Conservation (phyloP, 2,329 filamentous ascomycete genomes). For the Lachnellula hyalina region DNA sequence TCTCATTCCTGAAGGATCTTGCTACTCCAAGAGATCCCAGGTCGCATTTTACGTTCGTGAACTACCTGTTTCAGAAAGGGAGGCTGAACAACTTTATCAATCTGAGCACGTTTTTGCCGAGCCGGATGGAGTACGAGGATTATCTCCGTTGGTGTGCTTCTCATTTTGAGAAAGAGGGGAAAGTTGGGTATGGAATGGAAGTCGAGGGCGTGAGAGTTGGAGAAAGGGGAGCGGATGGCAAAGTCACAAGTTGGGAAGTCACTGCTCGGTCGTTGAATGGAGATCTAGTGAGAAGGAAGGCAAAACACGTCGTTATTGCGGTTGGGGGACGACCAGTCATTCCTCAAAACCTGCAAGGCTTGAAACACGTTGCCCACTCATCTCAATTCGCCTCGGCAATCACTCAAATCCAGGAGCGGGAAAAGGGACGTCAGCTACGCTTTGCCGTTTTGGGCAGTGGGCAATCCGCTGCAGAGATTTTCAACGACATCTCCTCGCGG, state of each 20-base stretch:
- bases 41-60: conserved; percentile 91
- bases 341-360: conserved; percentile 64
- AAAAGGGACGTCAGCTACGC: conserved; percentile 15
- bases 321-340: conserved; percentile 62
- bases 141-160: conserved; percentile 90
- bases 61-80: conserved; percentile 78
- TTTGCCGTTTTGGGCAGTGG: conserved; percentile 85
- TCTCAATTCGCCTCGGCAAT: conserved; percentile 72
- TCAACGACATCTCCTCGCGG: conserved; percentile 75
- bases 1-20: conserved; percentile 94
- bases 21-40: conserved; percentile 82
- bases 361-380: conserved; percentile 78
- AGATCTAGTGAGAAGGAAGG: conserved; percentile 34
- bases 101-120: conserved; percentile 79
- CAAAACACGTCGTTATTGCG: conserved; percentile 55
- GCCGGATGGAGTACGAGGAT: conserved; percentile 86
- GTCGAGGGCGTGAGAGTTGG: conserved; percentile 51
- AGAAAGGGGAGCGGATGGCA: conserved; percentile 15
- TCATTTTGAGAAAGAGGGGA: conserved; percentile 56
- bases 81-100: conserved; percentile 91
- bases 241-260: conserved; percentile 30
- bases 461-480: conserved; percentile 93
- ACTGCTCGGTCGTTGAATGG: conserved; percentile 32
- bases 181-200: conserved; percentile 68
- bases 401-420: conserved; percentile 45